phyloP scores from a whole-genome alignment of 306 rosid species.

The Quercus dentata region DNA sequence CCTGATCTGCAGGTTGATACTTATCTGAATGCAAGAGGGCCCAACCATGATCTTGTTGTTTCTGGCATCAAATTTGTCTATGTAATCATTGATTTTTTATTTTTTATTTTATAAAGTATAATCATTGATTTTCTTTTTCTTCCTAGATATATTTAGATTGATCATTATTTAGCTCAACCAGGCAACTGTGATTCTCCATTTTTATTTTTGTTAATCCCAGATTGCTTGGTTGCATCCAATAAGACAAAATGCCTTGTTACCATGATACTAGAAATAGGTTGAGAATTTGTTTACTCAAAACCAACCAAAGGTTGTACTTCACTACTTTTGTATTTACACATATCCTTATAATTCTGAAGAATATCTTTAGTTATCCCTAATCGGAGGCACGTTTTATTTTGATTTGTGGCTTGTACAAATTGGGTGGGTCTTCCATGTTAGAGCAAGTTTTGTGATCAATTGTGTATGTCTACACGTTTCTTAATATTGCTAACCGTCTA shows the following conservation, averaged over 20 bases:
- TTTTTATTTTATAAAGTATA: neutral
- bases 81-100: neutral
- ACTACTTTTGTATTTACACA: neutral
- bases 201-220: slow-evolving; percentile 37
- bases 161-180: slow-evolving; percentile 35
- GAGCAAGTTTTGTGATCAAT: neutral
- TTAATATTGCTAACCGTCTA: neutral
- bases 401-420: neutral
- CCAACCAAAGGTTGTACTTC: slow-evolving; percentile 14
- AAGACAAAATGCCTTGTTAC: slow-evolving; percentile 19
- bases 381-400: neutral
- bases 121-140: neutral
- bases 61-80: neutral
- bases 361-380: neutral
- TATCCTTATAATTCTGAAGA: neutral
- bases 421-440: neutral
- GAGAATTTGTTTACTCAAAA: slow-evolving; percentile 16
- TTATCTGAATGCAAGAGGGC: slow-evolving; percentile 14
- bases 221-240: slow-evolving; percentile 47
- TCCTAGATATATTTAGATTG: slow-evolving; percentile 20
- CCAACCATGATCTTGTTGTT: neutral
- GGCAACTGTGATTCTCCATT: slow-evolving; percentile 34
- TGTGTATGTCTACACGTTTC: neutral
- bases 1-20: slow-evolving; percentile 27
- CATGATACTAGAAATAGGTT: slow-evolving; percentile 13